Base-by-base conservation (phyloP, 768 basidiomycete species). In the Lactarius tabidus region DNA sequence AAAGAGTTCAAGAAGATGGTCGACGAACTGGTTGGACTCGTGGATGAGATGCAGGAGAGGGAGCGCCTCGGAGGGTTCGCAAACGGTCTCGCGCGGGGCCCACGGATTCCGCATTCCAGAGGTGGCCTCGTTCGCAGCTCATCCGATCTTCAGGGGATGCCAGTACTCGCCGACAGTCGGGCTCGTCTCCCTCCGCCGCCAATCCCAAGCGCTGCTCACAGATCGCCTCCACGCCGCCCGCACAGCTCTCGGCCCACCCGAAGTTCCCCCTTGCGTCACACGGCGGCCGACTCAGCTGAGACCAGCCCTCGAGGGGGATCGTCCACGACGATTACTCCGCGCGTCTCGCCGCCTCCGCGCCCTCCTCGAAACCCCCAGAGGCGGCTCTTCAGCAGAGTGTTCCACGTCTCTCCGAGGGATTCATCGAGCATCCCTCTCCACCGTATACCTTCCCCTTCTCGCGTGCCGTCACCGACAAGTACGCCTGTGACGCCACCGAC, bases 1-100 rank as follows among this genome's bases (percentile, higher is more conserved):
- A 26, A n/a, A 18, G 66, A 57, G 6, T 67, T 69, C 52, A 64
- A 63, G 57, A 12, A 9, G n/a, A 67, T 69, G 51, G 43, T 67
- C 2, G 57, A 57, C 31, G 66, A 69, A 23, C 57, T 69, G 23
- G 55, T 41, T 14, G 33, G 45, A 0, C 57, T 69, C 53, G 68
- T 67, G 9, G n/a, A 31, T 3, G 48, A 43, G 33, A 59, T 69
- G 57, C 65, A 39, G 60, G 57, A 66, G 29, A 53, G 48, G 18
- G 36, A 43, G 33, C 35, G 59, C 48, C 7, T 33, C 14, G 59
- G 59, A 3, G 59, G 59, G 33, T 52, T 52, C 26, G 59, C 18
- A 18, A 52, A 52, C 10, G 48, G 59, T 23, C 35, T 18, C 23
- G 59, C 29, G 4, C 36, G 54, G 41, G 18, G 15, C 9, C 48